Base-by-base conservation (phyloP, 2,329 filamentous ascomycete genomes). In the Incumbomyces lentus region DNA sequence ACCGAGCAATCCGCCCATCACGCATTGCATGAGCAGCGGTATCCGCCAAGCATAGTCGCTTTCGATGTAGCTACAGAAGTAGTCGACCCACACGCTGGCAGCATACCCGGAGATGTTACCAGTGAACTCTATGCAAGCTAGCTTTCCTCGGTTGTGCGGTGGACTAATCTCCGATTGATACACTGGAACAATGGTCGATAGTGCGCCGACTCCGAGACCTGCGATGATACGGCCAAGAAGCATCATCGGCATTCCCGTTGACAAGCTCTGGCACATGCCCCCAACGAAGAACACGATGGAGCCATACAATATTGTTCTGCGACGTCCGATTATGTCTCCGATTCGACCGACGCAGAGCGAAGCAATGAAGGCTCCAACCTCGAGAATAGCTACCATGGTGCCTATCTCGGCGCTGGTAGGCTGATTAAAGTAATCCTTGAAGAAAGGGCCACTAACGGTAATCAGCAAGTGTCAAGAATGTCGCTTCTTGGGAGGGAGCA, bases 41-140 rank as follows among this genome's bases (percentile, higher is more conserved):
- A 95, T 58, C 40, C 92, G 84, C 92, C 92, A 98, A 2, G 92
- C 87, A 69, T 83, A 75, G 63, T 96, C 73, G 58, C 73, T 86
- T 52, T 86, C 67, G 61, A 98, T 96, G 62, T 75, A 95, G 48
- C 86, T 92, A 67, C 89, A 95, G 59, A 92, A 90, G 67, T 96
- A 98, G 65, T 98, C 92, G 22, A 96, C 90, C 92, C 92, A 98
- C 17, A 96, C 90, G 57, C 90, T 96, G 44, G 87, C 88, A 46
- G 90, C 84, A 63, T 98, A 98, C 29, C 92, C 92, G 51, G 86
- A 82, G 53, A 98, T 94, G 66, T 98, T 98, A 45, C 92, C 92
- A 0, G 90, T 90, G 61, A 96, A 98, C 64, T 98, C 92, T 55
- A 98, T 96, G 64, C 92, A 96, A 18, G 90, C 92, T 51, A 98